Percentiles rank a stretch among this genome's conserved stretches.
Conservation (phyloP, 108 stramenopile genomes). For the Chaetoceros tenuissimus region DNA sequence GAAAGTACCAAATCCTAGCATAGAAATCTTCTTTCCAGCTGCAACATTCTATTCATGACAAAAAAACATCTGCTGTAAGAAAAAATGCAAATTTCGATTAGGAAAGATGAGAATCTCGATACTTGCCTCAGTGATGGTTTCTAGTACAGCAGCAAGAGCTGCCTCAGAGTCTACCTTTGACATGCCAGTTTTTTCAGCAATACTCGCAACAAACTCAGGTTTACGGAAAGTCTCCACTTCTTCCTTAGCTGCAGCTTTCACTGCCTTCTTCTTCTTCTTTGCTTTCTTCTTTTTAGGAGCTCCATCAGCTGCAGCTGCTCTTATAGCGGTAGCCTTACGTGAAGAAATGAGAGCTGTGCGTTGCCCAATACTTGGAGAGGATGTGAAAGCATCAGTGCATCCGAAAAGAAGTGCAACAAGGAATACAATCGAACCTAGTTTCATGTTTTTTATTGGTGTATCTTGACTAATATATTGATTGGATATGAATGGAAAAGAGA, state of each 20-base stretch:
- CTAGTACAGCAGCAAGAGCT: constrained; percentile 59
- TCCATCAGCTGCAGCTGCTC: neutral
- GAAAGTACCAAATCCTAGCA: constrained; percentile 89
- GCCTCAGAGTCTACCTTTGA: constrained; percentile 71
- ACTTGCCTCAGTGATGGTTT: constrained; percentile 61
- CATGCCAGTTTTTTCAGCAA: constrained; percentile 66
- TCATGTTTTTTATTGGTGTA: too few species aligned
- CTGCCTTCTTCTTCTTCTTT: constrained; percentile 3
- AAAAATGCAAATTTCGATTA: neutral
- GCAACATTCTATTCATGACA: constrained; percentile 27
- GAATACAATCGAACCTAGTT: too few species aligned
- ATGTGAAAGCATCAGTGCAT: too few species aligned
- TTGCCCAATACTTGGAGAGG: neutral
- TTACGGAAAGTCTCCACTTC: constrained; percentile 61
- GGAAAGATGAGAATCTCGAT: too few species aligned
- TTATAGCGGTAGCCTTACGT: neutral
- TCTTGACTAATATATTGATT: too few species aligned
- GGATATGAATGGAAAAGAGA: too few species aligned
- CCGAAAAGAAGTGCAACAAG: too few species aligned
- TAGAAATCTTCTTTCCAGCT: constrained; percentile 50
- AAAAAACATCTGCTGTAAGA: neutral
- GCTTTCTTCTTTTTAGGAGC: constrained; percentile 9
- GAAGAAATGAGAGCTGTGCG: neutral
- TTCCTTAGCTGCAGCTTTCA: constrained; percentile 1
- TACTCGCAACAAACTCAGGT: constrained; percentile 57